Conservation (phyloP, 78 protist genomes). For the Chrysochromulina parva region DNA sequence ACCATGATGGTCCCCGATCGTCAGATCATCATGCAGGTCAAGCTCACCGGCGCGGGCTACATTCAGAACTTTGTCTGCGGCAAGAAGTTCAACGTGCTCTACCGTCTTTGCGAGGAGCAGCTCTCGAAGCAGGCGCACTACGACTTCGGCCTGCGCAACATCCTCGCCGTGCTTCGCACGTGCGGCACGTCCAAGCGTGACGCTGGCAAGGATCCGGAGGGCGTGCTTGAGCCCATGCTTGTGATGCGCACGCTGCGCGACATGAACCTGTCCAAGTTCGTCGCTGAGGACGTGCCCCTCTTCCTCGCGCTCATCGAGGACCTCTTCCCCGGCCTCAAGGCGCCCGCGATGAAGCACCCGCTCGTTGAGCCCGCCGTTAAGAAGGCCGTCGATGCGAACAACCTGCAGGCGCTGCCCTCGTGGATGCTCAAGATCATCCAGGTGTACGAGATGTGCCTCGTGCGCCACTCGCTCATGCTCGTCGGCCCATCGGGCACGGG, state of each 20-base stretch:
- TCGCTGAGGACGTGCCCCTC: slow-evolving; percentile 79
- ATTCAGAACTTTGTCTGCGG: slow-evolving; percentile 33
- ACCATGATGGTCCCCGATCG: no score
- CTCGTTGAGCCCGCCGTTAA: slow-evolving; percentile 56
- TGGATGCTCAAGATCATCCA: slow-evolving; percentile 74
- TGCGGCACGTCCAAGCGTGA: slow-evolving; percentile 60
- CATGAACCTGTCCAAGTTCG: slow-evolving; percentile 87
- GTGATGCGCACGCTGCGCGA: slow-evolving; percentile 81
- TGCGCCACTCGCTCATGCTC: slow-evolving; percentile 81
- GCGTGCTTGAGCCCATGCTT: slow-evolving; percentile 49
- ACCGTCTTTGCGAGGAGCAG: slow-evolving; percentile 84
- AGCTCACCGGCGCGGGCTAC: slow-evolving; percentile 81
- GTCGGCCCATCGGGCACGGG: slow-evolving; percentile 79
- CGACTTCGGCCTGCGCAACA: slow-evolving; percentile 84
- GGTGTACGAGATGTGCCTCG: slow-evolving; percentile 69
- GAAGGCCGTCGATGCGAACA: not conserved
- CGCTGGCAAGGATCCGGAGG: not conserved
- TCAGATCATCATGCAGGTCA: slow-evolving; percentile 79
- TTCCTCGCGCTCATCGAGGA: slow-evolving; percentile 81
- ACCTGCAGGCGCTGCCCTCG: slow-evolving; percentile 34
- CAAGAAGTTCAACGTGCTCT: no score
- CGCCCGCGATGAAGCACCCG: slow-evolving; percentile 30
- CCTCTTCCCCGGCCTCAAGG: slow-evolving; percentile 76
- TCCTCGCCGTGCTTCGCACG: slow-evolving; percentile 80
- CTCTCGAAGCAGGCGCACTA: slow-evolving; percentile 86